Evolutionary conservation across 176 grass and related monocot species (phyloP).

Genomic region (Calamus simplicifolius): DNA sequence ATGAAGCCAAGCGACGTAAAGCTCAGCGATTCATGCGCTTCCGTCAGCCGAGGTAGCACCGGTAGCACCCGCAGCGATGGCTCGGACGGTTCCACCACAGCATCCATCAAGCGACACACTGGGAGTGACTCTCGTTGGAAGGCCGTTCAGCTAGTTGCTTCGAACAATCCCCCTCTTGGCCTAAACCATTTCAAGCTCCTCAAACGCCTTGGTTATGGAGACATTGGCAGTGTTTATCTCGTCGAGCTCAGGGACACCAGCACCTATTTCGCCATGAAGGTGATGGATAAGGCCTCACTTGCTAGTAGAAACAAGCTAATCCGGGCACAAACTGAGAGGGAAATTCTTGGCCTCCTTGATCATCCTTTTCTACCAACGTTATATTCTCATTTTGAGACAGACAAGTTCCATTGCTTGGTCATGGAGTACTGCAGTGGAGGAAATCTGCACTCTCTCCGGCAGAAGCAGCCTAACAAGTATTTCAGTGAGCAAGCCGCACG

Average conservation of each 20-base stretch:
- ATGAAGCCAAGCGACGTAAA: neutral
- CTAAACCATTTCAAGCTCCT: constrained; percentile 10
- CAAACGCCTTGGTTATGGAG: constrained; percentile 16
- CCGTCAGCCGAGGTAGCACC: neutral
- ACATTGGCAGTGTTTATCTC: constrained; percentile 10
- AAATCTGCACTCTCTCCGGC: constrained; percentile 6
- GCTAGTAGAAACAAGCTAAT: constrained; percentile 9
- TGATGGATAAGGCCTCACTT: constrained; percentile 13
- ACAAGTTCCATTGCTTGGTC: constrained; percentile 7
- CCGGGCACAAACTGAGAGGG: constrained; percentile 12
- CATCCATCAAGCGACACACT: constrained; percentile 7
- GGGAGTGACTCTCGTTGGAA: constrained; percentile 4
- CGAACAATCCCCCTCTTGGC: neutral
- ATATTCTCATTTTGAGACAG: constrained; percentile 14
- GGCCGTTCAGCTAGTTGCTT: constrained; percentile 2
- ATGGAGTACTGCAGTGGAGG: constrained; percentile 10
- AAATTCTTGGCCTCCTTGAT: constrained; percentile 11
- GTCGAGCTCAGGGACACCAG: constrained; percentile 3
- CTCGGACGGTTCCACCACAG: neutral
- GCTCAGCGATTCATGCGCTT: neutral
- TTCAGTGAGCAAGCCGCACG: constrained; percentile 5
- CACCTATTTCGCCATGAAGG: constrained; percentile 6
- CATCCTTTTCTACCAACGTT: constrained; percentile 5
- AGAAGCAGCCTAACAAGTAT: neutral
- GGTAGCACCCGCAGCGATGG: neutral